Percentiles rank a stretch among this genome's conserved stretches.
phyloP scores from a whole-genome alignment of 345 rosid genomes.

The Camelina sativa region DNA sequence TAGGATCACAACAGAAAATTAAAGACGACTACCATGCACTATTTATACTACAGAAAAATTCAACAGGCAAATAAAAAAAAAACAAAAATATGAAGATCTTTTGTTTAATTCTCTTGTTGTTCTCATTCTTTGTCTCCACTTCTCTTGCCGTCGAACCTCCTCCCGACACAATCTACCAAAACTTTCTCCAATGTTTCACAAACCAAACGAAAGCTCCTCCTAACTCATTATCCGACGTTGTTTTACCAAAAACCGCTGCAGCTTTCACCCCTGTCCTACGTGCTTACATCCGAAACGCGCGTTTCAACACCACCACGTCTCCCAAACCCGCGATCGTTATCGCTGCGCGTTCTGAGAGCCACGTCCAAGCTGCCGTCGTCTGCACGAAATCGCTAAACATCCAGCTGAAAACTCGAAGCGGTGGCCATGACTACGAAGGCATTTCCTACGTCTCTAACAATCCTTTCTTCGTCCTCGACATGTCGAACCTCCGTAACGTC shows the following conservation, averaged over 20 bases:
- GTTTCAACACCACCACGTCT: conserved; percentile 50
- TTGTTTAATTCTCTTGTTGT: conserved; percentile 4
- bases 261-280: conserved; percentile 37
- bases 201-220: conserved; percentile 41
- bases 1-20: neutral
- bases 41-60: neutral
- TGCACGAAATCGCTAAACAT: conserved; percentile 45
- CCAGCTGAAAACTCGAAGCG: conserved; percentile 54
- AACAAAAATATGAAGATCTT: conserved; percentile 25
- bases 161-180: conserved; percentile 38
- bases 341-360: conserved; percentile 46
- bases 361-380: conserved; percentile 54
- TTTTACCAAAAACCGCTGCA: conserved; percentile 42
- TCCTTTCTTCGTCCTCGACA: conserved; percentile 57
- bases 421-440: conserved; percentile 66
- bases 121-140: conserved; percentile 8
- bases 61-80: neutral
- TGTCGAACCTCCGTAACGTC: conserved; percentile 49
- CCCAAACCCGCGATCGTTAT: conserved; percentile 53
- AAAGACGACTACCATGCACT: neutral
- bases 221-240: conserved; percentile 44
- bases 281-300: conserved; percentile 50
- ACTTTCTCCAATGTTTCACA: conserved; percentile 52
- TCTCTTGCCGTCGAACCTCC: conserved; percentile 34
- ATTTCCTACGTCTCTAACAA: conserved; percentile 49